Evolutionary conservation across 108 stramenopile species (phyloP).

Genomic region (Epipyxis sp.): DNA sequence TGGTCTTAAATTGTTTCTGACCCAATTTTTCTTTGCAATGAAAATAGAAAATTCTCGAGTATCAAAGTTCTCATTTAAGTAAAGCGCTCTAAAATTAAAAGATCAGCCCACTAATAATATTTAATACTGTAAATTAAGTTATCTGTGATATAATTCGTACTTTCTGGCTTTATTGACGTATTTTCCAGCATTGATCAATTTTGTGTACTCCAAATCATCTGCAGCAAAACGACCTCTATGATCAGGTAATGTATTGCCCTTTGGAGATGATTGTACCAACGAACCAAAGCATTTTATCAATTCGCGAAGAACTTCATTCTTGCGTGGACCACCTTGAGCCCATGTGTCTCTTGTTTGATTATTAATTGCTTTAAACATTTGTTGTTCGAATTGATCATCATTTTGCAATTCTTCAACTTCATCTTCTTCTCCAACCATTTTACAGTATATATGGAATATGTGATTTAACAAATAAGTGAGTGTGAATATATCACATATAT

Average conservation of each 20-base stretch:
- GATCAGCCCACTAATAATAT: too few species aligned
- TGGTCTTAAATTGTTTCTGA: conserved; percentile 3
- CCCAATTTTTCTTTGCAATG: conserved; percentile 15
- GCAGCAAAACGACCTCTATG: background rate
- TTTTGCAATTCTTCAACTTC: background rate
- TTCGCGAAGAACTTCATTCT: background rate
- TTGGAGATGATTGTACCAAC: background rate
- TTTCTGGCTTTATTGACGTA: background rate
- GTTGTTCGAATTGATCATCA: conserved; percentile 11
- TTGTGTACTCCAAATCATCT: background rate
- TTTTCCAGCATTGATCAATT: background rate
- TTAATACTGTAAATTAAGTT: too few species aligned
- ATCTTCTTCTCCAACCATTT: background rate
- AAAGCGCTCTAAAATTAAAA: background rate
- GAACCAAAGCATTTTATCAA: conserved; percentile 4
- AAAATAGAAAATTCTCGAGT: conserved; percentile 9
- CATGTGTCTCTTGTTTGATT: background rate
- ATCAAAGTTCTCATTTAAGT: conserved; percentile 18
- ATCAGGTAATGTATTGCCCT: background rate
- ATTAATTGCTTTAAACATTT: background rate
- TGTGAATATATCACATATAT: too few species aligned
- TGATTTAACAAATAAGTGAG: too few species aligned
- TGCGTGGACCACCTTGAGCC: background rate
- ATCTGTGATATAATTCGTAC: too few species aligned
- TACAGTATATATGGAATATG: background rate